A percentile compares a stretch with the other conserved stretches of the same genome.
phyloP scores from a whole-genome alignment of 116 monocot genomes.

The Trichopus zeylanicus region DNA sequence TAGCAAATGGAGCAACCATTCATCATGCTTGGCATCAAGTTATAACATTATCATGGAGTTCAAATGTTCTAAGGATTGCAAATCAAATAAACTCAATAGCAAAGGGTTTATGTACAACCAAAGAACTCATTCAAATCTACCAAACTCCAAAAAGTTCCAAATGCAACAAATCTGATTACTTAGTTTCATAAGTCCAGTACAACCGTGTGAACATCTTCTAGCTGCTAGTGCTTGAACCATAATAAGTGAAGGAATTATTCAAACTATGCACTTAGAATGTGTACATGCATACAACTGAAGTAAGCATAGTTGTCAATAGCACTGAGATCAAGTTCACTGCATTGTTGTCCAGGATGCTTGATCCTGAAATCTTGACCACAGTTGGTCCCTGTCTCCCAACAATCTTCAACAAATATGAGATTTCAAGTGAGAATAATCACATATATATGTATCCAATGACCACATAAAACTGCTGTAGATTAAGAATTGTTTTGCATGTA shows the following conservation, averaged over 20 bases:
- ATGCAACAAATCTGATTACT: too few relatives aligned
- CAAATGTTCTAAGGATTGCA: too few relatives aligned
- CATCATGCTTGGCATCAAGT: too few relatives aligned
- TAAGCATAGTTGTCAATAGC: constrained; percentile 60
- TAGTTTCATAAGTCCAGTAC: too few relatives aligned
- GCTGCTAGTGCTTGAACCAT: not conserved
- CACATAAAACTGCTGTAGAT: not conserved
- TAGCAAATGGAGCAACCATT: too few relatives aligned
- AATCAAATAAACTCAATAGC: too few relatives aligned
- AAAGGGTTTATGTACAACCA: too few relatives aligned
- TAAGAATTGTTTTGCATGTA: too few relatives aligned
- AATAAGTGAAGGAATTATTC: not conserved
- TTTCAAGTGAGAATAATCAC: not conserved
- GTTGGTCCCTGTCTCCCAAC: constrained; percentile 63
- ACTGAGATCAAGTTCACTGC: constrained; percentile 66
- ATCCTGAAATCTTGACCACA: constrained; percentile 60
- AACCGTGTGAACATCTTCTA: not conserved
- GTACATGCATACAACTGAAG: constrained; percentile 34
- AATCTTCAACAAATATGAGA: constrained; percentile 40
- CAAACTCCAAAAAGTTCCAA: too few relatives aligned
- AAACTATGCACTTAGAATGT: constrained; percentile 34
- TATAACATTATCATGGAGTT: too few relatives aligned
- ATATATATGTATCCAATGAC: not conserved
- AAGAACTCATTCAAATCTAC: too few relatives aligned
- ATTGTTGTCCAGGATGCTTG: constrained; percentile 73